Evolutionary conservation across 1,284 basidiomycete species (phyloP), one percentile per base, ranked within the genome.

Genomic region (Laetiporus sulphureus): DNA sequence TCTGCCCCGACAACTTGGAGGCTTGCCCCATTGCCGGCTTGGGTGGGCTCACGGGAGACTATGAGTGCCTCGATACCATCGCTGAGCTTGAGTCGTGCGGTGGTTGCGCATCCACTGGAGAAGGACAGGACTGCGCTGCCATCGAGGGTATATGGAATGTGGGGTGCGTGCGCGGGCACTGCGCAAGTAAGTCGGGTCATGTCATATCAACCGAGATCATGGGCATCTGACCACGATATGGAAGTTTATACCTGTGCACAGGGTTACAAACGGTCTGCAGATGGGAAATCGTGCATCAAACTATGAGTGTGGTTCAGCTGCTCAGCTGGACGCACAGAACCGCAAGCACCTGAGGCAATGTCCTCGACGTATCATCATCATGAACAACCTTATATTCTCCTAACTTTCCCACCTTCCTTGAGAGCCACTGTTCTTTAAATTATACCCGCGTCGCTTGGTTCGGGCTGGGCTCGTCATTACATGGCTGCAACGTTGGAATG

Each of bases 61-160:
- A 73, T 52, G 83, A 86, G 58, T 87, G 83, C 48, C 49, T 82
- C 33, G 77, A 83, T 57, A 71, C 68, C 38, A 49, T 56, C 11
- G 62, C 62, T 23, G 79, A 83, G 48, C 67, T 83, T 31, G 65
- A 71, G 47, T 75, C 77, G 36, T 91, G 87, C 60, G 86, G 86
- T 54, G 88, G 88, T 32, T 91, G 86, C 57, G 62, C 73, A 4
- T 71, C 75, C 6, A 62, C 69, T 21, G 77, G 79, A 24, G 59
- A 70, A 39, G 87, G 87, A 23, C 65, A 75, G 54, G 82, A 91
- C 60, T 91, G 86, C 64, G 79, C 77, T 23, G 59, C 69, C 24
- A 84, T 91, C 48, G 51, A 65, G 30, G 72, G 79, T 50, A 77
- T 72, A 18, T 72, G 74, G 68, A 79, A 79, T 47, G 83, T 87